These are phyloP conservation scores for Daedalea quercina DNA, from an alignment of 768 basidiomycete genomes.

Conservation along the genomic window DNA sequence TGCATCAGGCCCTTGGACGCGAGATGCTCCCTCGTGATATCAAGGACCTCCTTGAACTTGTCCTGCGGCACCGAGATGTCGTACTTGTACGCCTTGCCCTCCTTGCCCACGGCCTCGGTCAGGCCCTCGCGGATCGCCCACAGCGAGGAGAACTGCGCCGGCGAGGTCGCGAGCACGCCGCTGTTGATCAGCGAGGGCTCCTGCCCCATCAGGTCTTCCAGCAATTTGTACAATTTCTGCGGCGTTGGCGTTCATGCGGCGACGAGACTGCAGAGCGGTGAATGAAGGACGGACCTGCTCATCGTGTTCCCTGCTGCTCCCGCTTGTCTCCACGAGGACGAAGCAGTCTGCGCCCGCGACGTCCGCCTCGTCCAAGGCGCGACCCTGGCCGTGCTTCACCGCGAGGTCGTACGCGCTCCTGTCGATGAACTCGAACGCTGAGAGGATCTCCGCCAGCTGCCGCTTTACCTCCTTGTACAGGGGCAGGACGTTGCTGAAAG, in stretches of 20 bases:
- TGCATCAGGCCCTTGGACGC: constrained; percentile 61
- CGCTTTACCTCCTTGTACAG: constrained; percentile 77
- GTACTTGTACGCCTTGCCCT: constrained; percentile 96
- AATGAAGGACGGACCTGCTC: constrained; percentile 54
- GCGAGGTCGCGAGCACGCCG: constrained; percentile 87
- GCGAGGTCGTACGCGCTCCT: constrained; percentile 77
- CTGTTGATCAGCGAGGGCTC: constrained; percentile 77
- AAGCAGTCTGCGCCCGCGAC: constrained; percentile 80
- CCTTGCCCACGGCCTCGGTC: constrained; percentile 87
- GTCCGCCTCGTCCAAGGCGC: constrained; percentile 68
- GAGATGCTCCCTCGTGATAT: constrained; percentile 68
- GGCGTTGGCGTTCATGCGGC: not conserved
- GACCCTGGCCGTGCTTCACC: constrained; percentile 77
- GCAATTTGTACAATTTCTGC: constrained; percentile 79
- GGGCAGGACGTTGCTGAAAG: constrained; percentile 81
- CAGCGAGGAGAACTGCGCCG: constrained; percentile 80
- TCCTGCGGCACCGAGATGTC: constrained; percentile 86
- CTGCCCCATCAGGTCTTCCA: constrained; percentile 70
- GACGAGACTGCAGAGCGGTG: not conserved
- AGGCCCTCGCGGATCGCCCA: constrained; percentile 93
- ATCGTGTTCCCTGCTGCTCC: constrained; percentile 88
- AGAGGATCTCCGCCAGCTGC: constrained; percentile 89
- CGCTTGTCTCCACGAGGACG: constrained; percentile 91
- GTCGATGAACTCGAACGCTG: constrained; percentile 96
- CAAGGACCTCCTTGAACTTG: constrained; percentile 84